Base-by-base conservation (phyloP, 2,329 filamentous ascomycete genomes). In the Aspergillaceae sp. region DNA sequence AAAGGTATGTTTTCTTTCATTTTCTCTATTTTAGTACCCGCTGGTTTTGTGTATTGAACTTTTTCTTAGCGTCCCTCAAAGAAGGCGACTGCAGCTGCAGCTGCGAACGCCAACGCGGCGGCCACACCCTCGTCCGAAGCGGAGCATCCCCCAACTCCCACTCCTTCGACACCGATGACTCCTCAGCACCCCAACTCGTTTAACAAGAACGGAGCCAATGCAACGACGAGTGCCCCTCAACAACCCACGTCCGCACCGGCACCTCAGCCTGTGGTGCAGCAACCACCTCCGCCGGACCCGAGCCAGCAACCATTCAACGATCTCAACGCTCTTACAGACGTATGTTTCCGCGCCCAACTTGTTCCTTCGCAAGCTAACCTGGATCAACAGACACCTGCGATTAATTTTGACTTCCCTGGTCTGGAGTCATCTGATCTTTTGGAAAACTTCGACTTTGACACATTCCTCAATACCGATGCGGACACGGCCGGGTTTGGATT, bases 371-470 rank as follows among this genome's bases (percentile, higher is more conserved):
- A 43, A 41, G 40, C 57, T 63, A 52, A 59, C 44, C 7, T 29
- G 30, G 6, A 5, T 19, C n/a, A 43, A 29, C 47, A 69, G 64
- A 33, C 56, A 34, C 52, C 55, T 45, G 52, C 56, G 44, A 70
- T 68, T 56, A 68, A 61, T 41, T 63, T 71, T 45, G 65, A 70
- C 53, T 74, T 74, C 56, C 67, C 64, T 53, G 57, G 67, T 43
- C 57, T 75, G 49, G 70, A 73, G 47, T 70, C 68, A 48, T 62
- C 64, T 33, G 70, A 75, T 55, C 64, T 74, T 30, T 59, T 75
- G 40, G 72, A 74, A 57, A 73, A 70, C 55, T 83, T 84, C 60
- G 79, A 84, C 62, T 84, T 84, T 60, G 80, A 42, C 58, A 79
- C 76, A 10, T 84, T 83, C 68, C 68, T 84, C 44, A 79, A 82